Evolutionary conservation across 2,329 filamentous ascomycete species (phyloP), one percentile per base, ranked within the genome.

Genomic region (Didymellaceae sp.): DNA sequence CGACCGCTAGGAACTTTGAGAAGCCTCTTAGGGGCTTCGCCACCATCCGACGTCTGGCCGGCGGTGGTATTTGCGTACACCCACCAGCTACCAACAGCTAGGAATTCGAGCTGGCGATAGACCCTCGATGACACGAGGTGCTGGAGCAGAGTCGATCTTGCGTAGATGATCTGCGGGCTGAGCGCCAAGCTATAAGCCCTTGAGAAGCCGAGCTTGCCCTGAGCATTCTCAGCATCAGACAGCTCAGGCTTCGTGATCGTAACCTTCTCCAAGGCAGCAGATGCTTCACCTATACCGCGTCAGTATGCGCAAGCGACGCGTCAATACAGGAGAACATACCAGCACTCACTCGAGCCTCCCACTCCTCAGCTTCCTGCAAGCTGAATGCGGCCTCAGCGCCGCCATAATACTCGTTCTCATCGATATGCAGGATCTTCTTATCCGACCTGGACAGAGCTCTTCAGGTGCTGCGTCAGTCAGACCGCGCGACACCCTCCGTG

Each of bases 41-140:
- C 49, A 16, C 43, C 30, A 35, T 47, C 52, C 28, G 51, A 11
- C 51, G 81, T 78, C 16, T 14, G 21, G 17, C 26, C 38, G 18
- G 16, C 11, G 2, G 17, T 33, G n/a, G 38, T 26, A 13, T 32
- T n/a, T 4, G 37, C 30, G 67, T 86, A 87, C 46, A 97, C 85
- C 82, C 89, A 97, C 84, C 93, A 97, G 48, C 89, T 93, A 20
- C 93, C 93, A 20, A 97, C 90, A 21, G 93, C 91, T 55, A 94
- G 84, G 62, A 97, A 97, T 69, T 97, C 93, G 37, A 99, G 82
- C 75, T 97, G 92, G 17, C 87, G 85, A 67, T 93, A 93, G 10
- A 91, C 88, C 61, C 87, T 88, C 6, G 93, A 96, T 2, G 91
- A 91, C n/a, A 97, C 90, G 13, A 97, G 83, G 63, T 86, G 83